Conservation (phyloP, 2,329 filamentous ascomycete genomes). For the Colletotrichum cereale region DNA sequence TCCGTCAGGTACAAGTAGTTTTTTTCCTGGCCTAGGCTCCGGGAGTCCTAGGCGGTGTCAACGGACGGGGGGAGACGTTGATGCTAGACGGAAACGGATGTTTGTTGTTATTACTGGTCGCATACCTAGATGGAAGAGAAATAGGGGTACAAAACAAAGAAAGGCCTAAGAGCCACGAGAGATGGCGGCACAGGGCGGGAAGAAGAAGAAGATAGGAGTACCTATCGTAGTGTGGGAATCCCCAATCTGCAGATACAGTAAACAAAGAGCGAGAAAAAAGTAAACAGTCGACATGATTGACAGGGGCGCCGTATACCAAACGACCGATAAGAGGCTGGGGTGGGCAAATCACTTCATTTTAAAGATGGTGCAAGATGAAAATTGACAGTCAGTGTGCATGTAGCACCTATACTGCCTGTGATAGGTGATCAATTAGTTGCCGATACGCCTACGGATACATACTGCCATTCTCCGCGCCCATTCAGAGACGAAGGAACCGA, state of each 20-base stretch:
- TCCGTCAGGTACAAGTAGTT: not conserved
- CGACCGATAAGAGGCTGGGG: slow-evolving; percentile 29
- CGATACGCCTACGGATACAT: no score
- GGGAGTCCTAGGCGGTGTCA: slow-evolving; percentile 19
- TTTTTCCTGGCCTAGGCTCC: not conserved
- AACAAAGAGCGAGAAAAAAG: not conserved
- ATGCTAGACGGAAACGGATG: not conserved
- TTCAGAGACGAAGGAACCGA: not conserved
- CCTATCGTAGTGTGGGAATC: not conserved
- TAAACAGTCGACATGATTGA: slow-evolving; percentile 8
- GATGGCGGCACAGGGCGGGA: not conserved
- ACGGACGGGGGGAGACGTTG: not conserved
- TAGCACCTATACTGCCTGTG: not conserved
- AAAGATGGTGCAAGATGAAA: slow-evolving; percentile 26
- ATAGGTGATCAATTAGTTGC: no score
- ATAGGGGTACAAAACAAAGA: slow-evolving; percentile 1
- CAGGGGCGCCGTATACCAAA: slow-evolving; percentile 25
- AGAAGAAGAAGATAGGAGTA: not conserved
- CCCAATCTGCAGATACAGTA: not conserved
- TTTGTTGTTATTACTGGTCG: not conserved
- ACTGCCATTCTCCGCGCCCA: not conserved
- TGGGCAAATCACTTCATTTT: slow-evolving; percentile 39
- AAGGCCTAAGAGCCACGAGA: not conserved
- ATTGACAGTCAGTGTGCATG: slow-evolving; percentile 18
- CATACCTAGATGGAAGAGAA: not conserved